Evolutionary conservation across 176 grass and related monocot genomes (phyloP).

Genomic region (Chloris gayana): DNA sequence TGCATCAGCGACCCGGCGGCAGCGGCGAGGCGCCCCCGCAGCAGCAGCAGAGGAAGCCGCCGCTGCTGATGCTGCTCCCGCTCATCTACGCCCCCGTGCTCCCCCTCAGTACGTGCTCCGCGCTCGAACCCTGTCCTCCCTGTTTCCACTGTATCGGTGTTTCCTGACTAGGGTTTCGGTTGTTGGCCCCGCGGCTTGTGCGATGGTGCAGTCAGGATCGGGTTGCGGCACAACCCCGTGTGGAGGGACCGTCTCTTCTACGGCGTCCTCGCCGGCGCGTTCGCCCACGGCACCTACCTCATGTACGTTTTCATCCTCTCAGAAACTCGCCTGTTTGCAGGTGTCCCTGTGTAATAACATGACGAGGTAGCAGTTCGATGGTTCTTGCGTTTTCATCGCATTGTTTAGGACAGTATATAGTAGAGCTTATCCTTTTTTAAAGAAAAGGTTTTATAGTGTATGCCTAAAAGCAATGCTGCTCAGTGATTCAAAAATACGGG

Average conservation of each 20-base stretch:
- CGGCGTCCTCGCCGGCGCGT: conserved; percentile 82
- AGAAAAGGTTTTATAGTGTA: background rate
- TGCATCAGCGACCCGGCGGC: conserved; percentile 47
- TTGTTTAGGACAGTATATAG: background rate
- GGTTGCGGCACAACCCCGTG: conserved; percentile 80
- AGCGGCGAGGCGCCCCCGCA: conserved; percentile 48
- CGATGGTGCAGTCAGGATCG: conserved; percentile 72
- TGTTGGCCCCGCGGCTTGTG: background rate
- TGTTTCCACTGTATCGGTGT: background rate
- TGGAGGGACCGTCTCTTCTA: conserved; percentile 86
- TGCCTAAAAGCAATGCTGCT: background rate
- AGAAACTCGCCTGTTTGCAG: background rate
- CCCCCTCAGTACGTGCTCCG: conserved; percentile 66
- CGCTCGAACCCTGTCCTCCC: background rate
- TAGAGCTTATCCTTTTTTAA: background rate
- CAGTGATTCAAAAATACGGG: background rate
- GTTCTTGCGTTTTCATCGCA: no score
- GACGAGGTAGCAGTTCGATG: background rate
- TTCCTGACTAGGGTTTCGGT: conserved; percentile 29
- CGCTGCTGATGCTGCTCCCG: conserved; percentile 73
- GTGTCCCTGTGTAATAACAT: background rate
- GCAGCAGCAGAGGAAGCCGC: conserved; percentile 60
- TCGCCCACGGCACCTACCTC: conserved; percentile 87
- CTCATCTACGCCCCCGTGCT: conserved; percentile 84
- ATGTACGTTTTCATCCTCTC: conserved; percentile 61